Base-by-base conservation (phyloP, 2,329 filamentous ascomycete species). In the Ophiosphaerella korrae region DNA sequence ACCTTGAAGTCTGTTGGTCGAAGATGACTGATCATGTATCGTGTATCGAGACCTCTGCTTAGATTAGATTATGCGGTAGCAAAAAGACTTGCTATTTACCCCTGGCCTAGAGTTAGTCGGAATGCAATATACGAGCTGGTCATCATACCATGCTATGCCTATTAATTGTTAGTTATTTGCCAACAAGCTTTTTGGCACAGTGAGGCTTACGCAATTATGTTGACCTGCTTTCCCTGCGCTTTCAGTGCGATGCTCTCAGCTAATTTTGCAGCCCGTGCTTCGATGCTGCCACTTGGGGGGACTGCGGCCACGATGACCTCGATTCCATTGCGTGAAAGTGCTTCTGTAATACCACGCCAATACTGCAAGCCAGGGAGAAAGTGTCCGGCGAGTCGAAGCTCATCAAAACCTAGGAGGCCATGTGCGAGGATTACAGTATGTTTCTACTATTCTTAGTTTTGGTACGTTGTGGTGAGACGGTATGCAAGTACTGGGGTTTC, bases 1-100 rank as follows among this genome's bases (percentile, higher is more conserved):
- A 96, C 89, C 67, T 90, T 90, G 58, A 96, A 90, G 43, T 86
- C 83, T 3, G 75, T 74, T 8, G 83, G 83, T 42, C 78, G 77
- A 18, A 87, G 71, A 36, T 74, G 77, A 52, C 81, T 85, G 59
- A 87, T 84, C 82, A 87, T 85, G 60, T 85, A 85, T 50, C 84
- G 77, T 29, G 84, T 79, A 65, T 87, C 84, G 43, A 87, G 79
- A 7, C 84, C 84, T 46, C 84, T 85, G 61, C 2, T 26, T 5
- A 18, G 5, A 16, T 71, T 50, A 70, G 66, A 54, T 37, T 26
- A 7, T 42, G 18, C 33, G 11, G 18, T 21, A 21, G 18, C 18
- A 21, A 21, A 21, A 13, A 33, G 34, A 51, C 38, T 37, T 46
- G 42, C 18, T 21, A 16, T 48, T 61, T 73, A 76, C 74, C 73